Percentiles rank a stretch among this genome's conserved stretches.
Conservation (phyloP, 2,329 filamentous ascomycete genomes). For the Tolypocladium sp. region DNA sequence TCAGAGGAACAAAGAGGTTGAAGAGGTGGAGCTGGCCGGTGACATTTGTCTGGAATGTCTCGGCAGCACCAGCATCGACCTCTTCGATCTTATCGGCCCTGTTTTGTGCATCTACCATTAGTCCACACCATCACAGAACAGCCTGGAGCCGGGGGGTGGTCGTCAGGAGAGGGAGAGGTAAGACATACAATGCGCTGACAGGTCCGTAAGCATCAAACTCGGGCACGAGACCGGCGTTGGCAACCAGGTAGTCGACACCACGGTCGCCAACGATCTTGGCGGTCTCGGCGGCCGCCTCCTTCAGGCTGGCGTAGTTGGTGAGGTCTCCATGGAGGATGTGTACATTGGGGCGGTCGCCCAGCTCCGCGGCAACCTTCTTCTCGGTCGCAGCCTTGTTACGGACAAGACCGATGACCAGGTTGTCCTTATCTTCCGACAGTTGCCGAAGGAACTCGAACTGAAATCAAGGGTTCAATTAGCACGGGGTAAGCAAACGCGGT, state of each 20-base stretch:
- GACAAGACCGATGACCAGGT: constrained; percentile 36
- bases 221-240: constrained; percentile 34
- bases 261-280: constrained; percentile 16
- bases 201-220: constrained; percentile 16
- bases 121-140: not conserved
- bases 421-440: constrained; percentile 31
- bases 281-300: constrained; percentile 13
- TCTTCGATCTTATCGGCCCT: too few species aligned
- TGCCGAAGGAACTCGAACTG: constrained; percentile 42
- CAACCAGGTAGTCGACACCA: constrained; percentile 39
- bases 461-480: not conserved
- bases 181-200: constrained; percentile 28
- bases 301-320: constrained; percentile 25
- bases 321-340: constrained; percentile 37
- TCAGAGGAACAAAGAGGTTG: constrained; percentile 42
- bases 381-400: constrained; percentile 35
- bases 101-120: too few species aligned
- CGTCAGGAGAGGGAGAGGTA: too few species aligned
- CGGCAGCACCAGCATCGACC: too few species aligned
- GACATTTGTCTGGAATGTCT: constrained; percentile 36
- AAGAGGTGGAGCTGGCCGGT: constrained; percentile 42
- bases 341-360: constrained; percentile 29
- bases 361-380: constrained; percentile 30
- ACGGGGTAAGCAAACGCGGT: too few species aligned
- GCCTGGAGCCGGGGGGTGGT: not conserved